Percentiles rank a stretch among this genome's conserved stretches.
Conservation (phyloP, 1,284 basidiomycete species). For the Cutaneotrichosporon sp. region DNA sequence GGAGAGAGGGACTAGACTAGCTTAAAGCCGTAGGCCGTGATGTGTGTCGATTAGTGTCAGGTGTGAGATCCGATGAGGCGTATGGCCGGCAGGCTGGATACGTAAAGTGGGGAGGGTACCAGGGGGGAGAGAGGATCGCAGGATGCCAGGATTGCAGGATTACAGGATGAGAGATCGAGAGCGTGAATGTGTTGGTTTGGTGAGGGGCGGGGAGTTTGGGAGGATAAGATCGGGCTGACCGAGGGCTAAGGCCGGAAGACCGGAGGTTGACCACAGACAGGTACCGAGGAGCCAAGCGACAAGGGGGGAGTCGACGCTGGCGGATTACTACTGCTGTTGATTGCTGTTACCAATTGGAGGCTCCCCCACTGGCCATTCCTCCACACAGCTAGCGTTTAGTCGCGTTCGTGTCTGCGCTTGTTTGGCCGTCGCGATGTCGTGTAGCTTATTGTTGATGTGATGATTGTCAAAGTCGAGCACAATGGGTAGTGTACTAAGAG, state of each 20-base stretch:
- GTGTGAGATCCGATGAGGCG: background rate
- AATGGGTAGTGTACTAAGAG: background rate
- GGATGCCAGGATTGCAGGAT: too few species aligned
- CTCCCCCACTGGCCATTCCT: background rate
- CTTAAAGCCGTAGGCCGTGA: background rate
- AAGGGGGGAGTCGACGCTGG: constrained; percentile 1
- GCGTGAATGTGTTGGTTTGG: background rate
- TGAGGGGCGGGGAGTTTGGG: background rate
- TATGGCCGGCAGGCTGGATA: background rate
- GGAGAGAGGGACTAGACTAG: background rate
- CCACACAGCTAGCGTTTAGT: background rate
- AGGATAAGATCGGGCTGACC: background rate
- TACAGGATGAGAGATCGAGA: background rate
- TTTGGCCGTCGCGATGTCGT: background rate
- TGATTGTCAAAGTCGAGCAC: background rate
- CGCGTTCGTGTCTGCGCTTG: background rate
- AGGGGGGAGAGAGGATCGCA: background rate
- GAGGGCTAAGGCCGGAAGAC: background rate
- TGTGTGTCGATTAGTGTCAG: too few species aligned
- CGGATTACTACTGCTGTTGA: too few species aligned
- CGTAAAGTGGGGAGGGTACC: background rate
- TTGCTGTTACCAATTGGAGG: background rate
- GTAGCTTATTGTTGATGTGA: background rate
- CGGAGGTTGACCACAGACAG: background rate
- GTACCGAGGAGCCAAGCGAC: background rate